A percentile compares a stretch with the other conserved stretches of the same genome.
Evolutionary conservation across 139 green algal genomes (phyloP).

Genomic region (Picocystis salinarum): DNA sequence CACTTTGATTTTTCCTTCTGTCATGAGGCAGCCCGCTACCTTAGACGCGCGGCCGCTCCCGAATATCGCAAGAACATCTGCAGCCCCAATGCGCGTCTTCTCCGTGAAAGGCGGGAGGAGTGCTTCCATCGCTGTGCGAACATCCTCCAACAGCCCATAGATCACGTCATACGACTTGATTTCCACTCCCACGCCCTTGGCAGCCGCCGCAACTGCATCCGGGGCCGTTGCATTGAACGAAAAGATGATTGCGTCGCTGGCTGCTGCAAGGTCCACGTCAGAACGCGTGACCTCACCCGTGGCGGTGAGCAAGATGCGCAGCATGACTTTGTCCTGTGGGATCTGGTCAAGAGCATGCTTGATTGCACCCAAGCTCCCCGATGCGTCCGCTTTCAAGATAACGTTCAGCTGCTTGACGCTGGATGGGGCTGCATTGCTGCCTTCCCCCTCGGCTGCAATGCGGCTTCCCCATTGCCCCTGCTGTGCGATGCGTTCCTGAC

Average conservation of each 20-base stretch:
- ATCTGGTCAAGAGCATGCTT: constrained; percentile 53
- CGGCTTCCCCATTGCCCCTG: too few relatives aligned
- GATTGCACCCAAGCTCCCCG: constrained; percentile 75
- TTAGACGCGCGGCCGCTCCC: constrained; percentile 7
- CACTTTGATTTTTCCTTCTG: constrained; percentile 39
- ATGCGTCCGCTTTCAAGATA: constrained; percentile 79
- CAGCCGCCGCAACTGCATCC: constrained; percentile 38
- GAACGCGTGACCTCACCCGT: constrained; percentile 58
- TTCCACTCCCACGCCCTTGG: constrained; percentile 46
- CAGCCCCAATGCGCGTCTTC: constrained; percentile 37
- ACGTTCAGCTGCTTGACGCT: constrained; percentile 62
- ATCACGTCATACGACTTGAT: constrained; percentile 72
- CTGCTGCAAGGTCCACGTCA: constrained; percentile 81
- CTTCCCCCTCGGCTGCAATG: constrained; percentile 16
- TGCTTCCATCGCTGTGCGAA: constrained; percentile 89
- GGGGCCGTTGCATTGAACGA: constrained; percentile 8
- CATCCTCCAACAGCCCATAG: constrained; percentile 90
- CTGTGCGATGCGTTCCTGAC: background rate
- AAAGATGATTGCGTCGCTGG: constrained; percentile 40
- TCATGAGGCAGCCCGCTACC: constrained; percentile 63
- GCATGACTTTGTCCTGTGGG: constrained; percentile 66
- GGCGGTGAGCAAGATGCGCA: constrained; percentile 72
- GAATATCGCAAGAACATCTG: constrained; percentile 14
- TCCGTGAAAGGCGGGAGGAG: constrained; percentile 62
- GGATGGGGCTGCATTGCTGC: background rate